A percentile compares a stretch with the other conserved stretches of the same genome.
Conservation (phyloP, 1,284 basidiomycete genomes). For the Ustilago esculenta region DNA sequence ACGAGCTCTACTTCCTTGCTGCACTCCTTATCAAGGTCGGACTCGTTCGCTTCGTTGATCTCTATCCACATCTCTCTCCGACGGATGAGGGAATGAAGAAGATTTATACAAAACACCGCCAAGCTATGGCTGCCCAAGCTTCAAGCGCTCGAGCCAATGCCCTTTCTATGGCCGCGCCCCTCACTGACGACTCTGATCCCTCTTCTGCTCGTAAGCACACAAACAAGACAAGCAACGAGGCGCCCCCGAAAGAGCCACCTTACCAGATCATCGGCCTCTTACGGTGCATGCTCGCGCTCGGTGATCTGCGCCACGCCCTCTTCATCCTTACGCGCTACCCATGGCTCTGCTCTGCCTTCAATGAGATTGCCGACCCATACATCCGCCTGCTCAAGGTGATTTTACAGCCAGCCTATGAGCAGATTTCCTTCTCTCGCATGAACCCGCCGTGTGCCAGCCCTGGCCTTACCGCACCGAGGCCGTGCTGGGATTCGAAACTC, state of each 20-base stretch:
- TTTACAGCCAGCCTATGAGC: slow-evolving; percentile 56
- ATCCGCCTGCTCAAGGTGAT: slow-evolving; percentile 61
- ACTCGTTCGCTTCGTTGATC: slow-evolving; percentile 82
- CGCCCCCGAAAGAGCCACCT: slow-evolving; percentile 70
- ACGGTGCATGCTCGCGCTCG: slow-evolving; percentile 83
- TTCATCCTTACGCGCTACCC: slow-evolving; percentile 83
- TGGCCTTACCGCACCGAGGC: slow-evolving; percentile 63
- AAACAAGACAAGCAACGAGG: slow-evolving; percentile 68
- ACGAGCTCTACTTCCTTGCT: slow-evolving; percentile 80
- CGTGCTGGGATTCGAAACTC: slow-evolving; percentile 64
- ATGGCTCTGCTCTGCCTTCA: slow-evolving; percentile 81
- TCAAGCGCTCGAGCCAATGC: slow-evolving; percentile 79
- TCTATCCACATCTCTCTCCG: slow-evolving; percentile 80
- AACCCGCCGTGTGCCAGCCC: slow-evolving; percentile 69
- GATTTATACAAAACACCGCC: slow-evolving; percentile 76
- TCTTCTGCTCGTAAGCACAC: slow-evolving; percentile 40
- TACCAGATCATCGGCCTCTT: slow-evolving; percentile 87
- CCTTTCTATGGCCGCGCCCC: slow-evolving; percentile 83
- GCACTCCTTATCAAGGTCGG: slow-evolving; percentile 89
- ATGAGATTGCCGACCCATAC: slow-evolving; percentile 81
- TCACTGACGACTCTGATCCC: slow-evolving; percentile 72
- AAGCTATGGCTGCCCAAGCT: slow-evolving; percentile 72
- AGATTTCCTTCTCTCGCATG: slow-evolving; percentile 71
- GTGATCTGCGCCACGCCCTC: slow-evolving; percentile 80
- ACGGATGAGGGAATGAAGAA: slow-evolving; percentile 53